Evolutionary conservation across 306 rosid genomes (phyloP), one percentile per base, ranked within the genome.

Genomic region (Fagus sylvatica): DNA sequence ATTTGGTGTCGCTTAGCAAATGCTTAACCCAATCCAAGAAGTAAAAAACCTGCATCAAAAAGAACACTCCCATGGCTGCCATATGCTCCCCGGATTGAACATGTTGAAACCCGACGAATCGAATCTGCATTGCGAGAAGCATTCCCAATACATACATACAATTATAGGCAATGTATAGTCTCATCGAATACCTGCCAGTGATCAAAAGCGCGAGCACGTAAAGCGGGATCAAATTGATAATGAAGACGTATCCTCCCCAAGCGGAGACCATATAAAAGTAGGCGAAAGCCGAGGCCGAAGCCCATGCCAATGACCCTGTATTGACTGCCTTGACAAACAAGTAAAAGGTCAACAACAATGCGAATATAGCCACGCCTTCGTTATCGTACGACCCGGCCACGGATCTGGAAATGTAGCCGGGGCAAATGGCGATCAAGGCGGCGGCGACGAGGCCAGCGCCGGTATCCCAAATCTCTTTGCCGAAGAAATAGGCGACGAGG

Each of bases 1-100:
- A 66, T 79, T 86, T 93, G 17, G 89, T 56, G 76, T 96, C 99
- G 43, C 88, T 88, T 30, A 96, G 87, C 75, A 89, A 77, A 87
- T 96, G 86, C 85, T 86, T 96, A 65, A 96, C 98, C 97, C 97
- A 96, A 74, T 91, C 98, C 86, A 96, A 84, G 87, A 96, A 91
- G 93, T 85, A 91, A 75, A 93, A 34, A 77, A 93, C 99, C 99
- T 96, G 99, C 78, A 96, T 84, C 89, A 96, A 83, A 96, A 96
- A 96, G 91, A 96, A 96, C 59, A 96, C 98, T 1, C 99, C 99
- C 99, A 96, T 90, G 12, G 99, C 93, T 61, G 92, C 99, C 99
- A 96, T 96, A 78, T 96, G 99, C 86, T 96, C 99, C 69, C 99
- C 99, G 19, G 99, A 96, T 80, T 96, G 99, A 10, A 96, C 99